Percentiles rank a stretch among this genome's conserved stretches.
Evolutionary conservation across 2,329 filamentous ascomycete genomes (phyloP).

Genomic region (Endoconidiophora polonica): DNA sequence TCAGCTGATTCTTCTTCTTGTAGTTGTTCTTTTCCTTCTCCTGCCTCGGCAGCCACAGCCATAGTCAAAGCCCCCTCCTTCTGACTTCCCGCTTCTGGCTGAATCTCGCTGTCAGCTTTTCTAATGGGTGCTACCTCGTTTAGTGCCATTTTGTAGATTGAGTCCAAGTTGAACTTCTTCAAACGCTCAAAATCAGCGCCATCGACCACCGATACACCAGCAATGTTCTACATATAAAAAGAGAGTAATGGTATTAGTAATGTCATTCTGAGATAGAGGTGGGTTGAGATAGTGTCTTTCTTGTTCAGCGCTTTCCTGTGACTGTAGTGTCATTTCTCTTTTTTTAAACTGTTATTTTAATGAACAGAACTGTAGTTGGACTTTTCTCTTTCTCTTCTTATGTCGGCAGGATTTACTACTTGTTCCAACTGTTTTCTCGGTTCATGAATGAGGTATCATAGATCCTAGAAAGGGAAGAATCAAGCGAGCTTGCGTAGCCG

Average conservation of each 20-base stretch:
- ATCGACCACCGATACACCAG: slow-evolving; percentile 64
- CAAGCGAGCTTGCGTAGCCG: slow-evolving; percentile 12
- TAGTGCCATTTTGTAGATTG: slow-evolving; percentile 39
- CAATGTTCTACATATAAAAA: slow-evolving; percentile 39
- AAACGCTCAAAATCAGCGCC: slow-evolving; percentile 51
- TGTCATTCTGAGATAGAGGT: background rate
- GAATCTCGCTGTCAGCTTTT: background rate
- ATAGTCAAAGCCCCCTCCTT: background rate
- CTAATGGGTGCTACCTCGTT: background rate
- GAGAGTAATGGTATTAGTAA: background rate
- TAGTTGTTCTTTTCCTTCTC: background rate
- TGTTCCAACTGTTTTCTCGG: too few species aligned
- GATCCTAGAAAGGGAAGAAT: slow-evolving; percentile 5
- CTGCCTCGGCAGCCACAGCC: background rate
- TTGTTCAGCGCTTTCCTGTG: too few species aligned
- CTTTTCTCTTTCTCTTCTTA: too few species aligned
- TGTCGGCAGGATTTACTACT: too few species aligned
- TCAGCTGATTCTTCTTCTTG: background rate
- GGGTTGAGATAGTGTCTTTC: too few species aligned
- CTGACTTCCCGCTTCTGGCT: background rate
- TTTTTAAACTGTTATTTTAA: too few species aligned
- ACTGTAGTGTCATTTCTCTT: too few species aligned
- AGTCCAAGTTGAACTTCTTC: slow-evolving; percentile 63
- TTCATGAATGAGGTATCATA: too few species aligned
- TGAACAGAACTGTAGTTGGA: too few species aligned